Base-by-base conservation (phyloP, 306 rosid species). In the Cicer bijugum region DNA sequence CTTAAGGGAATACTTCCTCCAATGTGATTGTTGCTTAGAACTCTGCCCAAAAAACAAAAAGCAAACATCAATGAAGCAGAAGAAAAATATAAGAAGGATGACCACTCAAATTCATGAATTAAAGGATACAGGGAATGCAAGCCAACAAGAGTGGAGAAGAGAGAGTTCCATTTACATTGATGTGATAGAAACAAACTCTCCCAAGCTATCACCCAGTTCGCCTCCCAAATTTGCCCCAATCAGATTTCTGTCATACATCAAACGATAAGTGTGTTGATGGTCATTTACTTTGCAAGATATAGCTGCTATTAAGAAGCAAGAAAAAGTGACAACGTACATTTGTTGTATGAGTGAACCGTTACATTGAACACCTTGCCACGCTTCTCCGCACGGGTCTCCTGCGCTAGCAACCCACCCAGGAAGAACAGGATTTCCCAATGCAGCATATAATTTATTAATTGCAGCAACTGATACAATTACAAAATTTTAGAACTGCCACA, bases 301-400 rank as follows among this genome's bases (percentile, higher is more conserved):
- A 37, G 48, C 33, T 45, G 39, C 60, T 16, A 52, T 43, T 67
- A 53, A 58, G 53, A 55, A 55, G 12, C 56, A 19, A 79, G 68
- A 66, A 68, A 47, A 43, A 65, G 74, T 48, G 69, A 17, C 58
- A 69, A 58, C 96, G 35, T 85, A 93, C 98, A 93, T 89, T 78
- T 23, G 65, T 80, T 81, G 74, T 76, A 91, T 93, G 62, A 39
- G 42, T 60, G 93, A 77, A 64, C 84, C 87, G 17, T 89, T 86
- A 69, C 98, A 93, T 20, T 23, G 82, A 75, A 93, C 86, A n/a
- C 98, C 98, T 80, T 93, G 98, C 98, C 97, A 93, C 10, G 71
- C 85, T 69, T 93, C 88, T 52, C 97, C 98, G 5, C 98, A 93
- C 0, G 98, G 98, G 82, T 93, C 98, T 76, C 95, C 97, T 6